phyloP scores from a whole-genome alignment of 305 asterid genomes.

The Fraxinus sp. region DNA sequence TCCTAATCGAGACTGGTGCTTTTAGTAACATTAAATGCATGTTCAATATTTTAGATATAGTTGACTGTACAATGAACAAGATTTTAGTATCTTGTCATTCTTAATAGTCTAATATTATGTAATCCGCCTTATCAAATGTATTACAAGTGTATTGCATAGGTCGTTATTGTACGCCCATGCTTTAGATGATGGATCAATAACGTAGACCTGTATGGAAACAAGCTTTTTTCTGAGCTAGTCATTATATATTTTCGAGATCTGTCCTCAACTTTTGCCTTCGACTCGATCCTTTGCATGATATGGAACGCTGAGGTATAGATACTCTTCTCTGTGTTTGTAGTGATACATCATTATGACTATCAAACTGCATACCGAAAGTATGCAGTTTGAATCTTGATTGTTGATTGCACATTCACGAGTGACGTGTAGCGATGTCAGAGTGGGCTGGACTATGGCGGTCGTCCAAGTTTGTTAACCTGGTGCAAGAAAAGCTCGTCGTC shows the following conservation, averaged over 20 bases:
- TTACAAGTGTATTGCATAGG: constrained; percentile 24
- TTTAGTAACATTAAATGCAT: constrained; percentile 24
- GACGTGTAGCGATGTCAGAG: neutral
- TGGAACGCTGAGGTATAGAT: neutral
- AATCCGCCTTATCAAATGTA: neutral
- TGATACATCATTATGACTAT: neutral
- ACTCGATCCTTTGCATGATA: constrained; percentile 17
- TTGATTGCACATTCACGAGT: neutral
- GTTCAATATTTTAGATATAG: neutral
- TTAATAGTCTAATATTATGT: neutral
- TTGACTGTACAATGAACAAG: neutral
- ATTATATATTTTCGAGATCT: constrained; percentile 7
- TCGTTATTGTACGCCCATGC: constrained; percentile 27
- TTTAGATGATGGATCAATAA: constrained; percentile 24
- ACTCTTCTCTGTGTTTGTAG: constrained; percentile 17
- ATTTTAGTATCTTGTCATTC: neutral
- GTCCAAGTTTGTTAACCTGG: neutral
- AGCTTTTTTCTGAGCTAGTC: neutral
- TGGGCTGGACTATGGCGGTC: neutral
- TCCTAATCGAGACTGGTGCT: constrained; percentile 16
- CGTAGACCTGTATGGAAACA: constrained; percentile 31
- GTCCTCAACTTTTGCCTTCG: constrained; percentile 20
- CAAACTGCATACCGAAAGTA: neutral
- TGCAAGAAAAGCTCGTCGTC: neutral
- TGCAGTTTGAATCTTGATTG: neutral